Conservation (phyloP, 169 alveolate genomes). For the Fabrea salina region DNA sequence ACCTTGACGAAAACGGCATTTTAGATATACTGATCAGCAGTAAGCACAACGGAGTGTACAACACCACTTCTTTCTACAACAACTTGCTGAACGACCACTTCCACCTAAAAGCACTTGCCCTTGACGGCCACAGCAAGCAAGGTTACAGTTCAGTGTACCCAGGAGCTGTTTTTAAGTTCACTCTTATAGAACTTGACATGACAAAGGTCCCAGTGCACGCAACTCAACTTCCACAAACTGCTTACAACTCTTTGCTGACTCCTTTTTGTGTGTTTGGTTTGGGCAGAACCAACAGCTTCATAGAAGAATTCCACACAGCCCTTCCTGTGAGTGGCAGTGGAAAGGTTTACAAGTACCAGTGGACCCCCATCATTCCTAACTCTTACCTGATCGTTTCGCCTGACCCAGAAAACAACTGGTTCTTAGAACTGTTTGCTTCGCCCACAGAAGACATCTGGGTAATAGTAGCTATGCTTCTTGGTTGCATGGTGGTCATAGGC, state of each 20-base stretch:
- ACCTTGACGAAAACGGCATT: slow-evolving; percentile 20
- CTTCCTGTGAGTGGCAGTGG: neutral
- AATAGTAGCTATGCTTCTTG: neutral
- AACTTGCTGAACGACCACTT: slow-evolving; percentile 22
- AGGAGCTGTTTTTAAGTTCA: slow-evolving; percentile 25
- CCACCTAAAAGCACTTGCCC: slow-evolving; percentile 16
- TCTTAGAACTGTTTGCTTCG: slow-evolving; percentile 7
- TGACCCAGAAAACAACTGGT: neutral
- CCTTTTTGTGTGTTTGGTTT: slow-evolving; percentile 29
- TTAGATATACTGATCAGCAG: neutral
- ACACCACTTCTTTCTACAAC: slow-evolving; percentile 1
- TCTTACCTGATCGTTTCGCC: slow-evolving; percentile 22
- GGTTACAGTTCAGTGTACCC: slow-evolving; percentile 19
- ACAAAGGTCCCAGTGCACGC: neutral
- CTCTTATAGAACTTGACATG: slow-evolving; percentile 16
- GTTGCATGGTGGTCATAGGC: slow-evolving; percentile 9
- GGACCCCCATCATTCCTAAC: slow-evolving; percentile 35
- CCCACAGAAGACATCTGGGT: slow-evolving; percentile 12
- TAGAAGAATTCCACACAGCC: slow-evolving; percentile 20
- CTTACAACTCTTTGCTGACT: neutral
- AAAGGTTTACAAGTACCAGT: neutral
- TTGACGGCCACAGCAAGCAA: neutral
- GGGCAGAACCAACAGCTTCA: slow-evolving; percentile 23
- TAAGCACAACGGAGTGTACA: neutral
- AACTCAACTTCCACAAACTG: slow-evolving; percentile 1